Evolutionary conservation across 208 protist species (phyloP), one percentile per base, ranked within the genome.

Genomic region (Angomonas ambiguus): DNA sequence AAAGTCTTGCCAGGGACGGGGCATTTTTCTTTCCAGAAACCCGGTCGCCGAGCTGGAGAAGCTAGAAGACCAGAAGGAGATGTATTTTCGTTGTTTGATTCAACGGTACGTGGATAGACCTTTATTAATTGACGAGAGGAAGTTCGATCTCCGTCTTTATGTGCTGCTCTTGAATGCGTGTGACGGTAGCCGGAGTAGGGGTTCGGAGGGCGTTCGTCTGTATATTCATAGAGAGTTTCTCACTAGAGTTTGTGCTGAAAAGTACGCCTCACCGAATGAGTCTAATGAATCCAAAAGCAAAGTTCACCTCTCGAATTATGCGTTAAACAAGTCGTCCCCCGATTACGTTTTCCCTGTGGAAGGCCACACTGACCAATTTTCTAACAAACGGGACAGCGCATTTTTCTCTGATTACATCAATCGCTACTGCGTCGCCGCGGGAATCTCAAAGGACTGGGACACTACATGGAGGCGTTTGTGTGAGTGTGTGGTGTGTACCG

Each of bases 101-200:
- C 91, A 96, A 74, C 57, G 83, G 24, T 98, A 98, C 78, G 63
- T 98, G 1, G 80, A 83, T 35, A 80, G 79, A 0, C 96, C 96
- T 2, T 84, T 96, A 25, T 83, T 97, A 33, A 92, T 98, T 42
- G 83, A 97, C 11, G 82, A 82, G 13, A 84, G 82, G 33, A 98
- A 98, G 75, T 98, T 97, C 63, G 96, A 98, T 66, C 64, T 98
- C 24, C 88, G 96, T 8, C 68, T 97, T 48, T 98, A 98, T 70
- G 95, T 97, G 22, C 67, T 98, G 32, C 56, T 98, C 18, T 42
- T 80, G 0, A 79, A 76, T n/a, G 72, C 79, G 4, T 22, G 27
- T 22, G 38, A 45, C 38, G 16, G 38, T 45, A 45, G 38, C 38
- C 8, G 16, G 16, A 45, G 38, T 45, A 16, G 42, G n/a, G 57